Evolutionary conservation across 495 filamentous ascomycete species (phyloP).

Genomic region (Lasiosphaeria ovina): DNA sequence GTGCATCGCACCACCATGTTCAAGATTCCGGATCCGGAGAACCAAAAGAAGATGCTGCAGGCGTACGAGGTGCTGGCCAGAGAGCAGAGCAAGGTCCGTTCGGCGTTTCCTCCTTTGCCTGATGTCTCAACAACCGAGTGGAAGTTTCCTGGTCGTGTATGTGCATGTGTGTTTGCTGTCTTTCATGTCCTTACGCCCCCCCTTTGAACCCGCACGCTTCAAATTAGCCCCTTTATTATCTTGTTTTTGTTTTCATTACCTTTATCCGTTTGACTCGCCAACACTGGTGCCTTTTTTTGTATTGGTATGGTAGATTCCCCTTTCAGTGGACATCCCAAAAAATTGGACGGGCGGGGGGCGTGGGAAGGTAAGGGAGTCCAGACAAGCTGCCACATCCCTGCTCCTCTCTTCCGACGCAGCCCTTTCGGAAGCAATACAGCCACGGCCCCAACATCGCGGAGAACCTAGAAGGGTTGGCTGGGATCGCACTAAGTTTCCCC

Average conservation of each 20-base stretch:
- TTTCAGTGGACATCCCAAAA: too few relatives aligned
- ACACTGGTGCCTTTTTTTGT: too few relatives aligned
- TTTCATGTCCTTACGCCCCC: neutral
- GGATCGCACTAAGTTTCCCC: too few relatives aligned
- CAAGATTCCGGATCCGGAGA: conserved; percentile 33
- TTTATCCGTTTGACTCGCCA: neutral
- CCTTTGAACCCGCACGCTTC: neutral
- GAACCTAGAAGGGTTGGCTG: too few relatives aligned
- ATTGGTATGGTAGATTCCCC: too few relatives aligned
- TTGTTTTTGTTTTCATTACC: conserved; percentile 1
- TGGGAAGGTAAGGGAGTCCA: too few relatives aligned
- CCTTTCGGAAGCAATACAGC: too few relatives aligned
- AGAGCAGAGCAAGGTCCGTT: conserved; percentile 29
- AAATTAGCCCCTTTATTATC: neutral
- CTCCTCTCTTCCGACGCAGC: too few relatives aligned
- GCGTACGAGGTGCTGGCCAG: conserved; percentile 27
- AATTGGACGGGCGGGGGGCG: too few relatives aligned
- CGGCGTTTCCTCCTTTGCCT: neutral
- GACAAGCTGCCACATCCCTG: too few relatives aligned
- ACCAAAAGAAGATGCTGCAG: conserved; percentile 33
- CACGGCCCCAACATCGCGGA: too few relatives aligned
- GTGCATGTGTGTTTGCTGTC: neutral
- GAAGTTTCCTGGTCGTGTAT: neutral
- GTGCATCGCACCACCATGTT: conserved; percentile 39
- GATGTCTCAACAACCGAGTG: neutral